phyloP scores from a whole-genome alignment of 2,329 filamentous ascomycete genomes.

The Pseudocercospora eumusae region DNA sequence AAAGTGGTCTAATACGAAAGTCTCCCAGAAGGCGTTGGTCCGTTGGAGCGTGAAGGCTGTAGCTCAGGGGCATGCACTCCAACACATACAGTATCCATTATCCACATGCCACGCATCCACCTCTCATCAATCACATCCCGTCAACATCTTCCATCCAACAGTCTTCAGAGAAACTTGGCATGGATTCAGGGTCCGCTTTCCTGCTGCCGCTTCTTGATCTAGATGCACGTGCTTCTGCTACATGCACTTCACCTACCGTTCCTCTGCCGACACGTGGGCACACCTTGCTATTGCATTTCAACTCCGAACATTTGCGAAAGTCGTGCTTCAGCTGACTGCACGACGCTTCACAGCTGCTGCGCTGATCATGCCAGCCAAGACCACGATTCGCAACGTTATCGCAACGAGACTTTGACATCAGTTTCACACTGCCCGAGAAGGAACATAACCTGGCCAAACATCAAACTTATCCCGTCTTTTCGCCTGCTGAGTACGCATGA shows the following conservation, averaged over 20 bases:
- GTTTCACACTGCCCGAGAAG: background rate
- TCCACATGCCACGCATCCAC: slow-evolving; percentile 6
- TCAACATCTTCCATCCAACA: too few relatives aligned
- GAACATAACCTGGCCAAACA: background rate
- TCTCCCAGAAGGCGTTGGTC: background rate
- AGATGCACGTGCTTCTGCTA: background rate
- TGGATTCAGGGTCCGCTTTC: background rate
- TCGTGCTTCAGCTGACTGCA: background rate
- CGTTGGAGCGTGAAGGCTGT: too few relatives aligned
- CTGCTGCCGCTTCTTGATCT: background rate
- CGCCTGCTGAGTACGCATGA: background rate
- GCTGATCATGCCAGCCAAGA: background rate
- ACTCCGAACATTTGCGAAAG: slow-evolving; percentile 3
- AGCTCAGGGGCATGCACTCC: background rate
- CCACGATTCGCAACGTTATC: background rate
- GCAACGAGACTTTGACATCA: background rate
- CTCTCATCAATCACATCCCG: background rate
- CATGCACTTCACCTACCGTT: slow-evolving; percentile 1
- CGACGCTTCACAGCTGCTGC: background rate
- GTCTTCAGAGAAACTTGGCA: slow-evolving; percentile 1
- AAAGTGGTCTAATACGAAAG: slow-evolving; percentile 1
- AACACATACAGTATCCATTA: too few relatives aligned
- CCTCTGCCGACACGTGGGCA: background rate
- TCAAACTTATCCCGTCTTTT: background rate
- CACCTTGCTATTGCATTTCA: background rate